Evolutionary conservation across 495 filamentous ascomycete genomes (phyloP), one percentile per base, ranked within the genome.

Genomic region (Podospora pseudocomata): DNA sequence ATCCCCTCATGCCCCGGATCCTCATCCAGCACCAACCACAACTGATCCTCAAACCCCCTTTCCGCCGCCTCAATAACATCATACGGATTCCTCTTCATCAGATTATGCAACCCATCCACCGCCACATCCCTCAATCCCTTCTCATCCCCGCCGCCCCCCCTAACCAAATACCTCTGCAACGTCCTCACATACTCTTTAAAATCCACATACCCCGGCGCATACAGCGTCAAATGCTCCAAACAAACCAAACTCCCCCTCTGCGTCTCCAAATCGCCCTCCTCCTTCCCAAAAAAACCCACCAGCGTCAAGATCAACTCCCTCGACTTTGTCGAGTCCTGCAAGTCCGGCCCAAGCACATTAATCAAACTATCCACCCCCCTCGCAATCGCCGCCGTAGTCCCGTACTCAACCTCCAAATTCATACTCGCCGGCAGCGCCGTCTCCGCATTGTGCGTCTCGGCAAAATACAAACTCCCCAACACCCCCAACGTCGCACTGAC

Each of bases 351-450:
- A 7, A 99, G 86, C 18, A 98, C 95, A 72, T 97, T 97, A 79
- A 99, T 92, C 6, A 97, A 81, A 32, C 94, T 93, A 75, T 99
- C 94, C n/a, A 97, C 88, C 69, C 93, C 92, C 66, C 92, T 87
- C 64, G 91, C 91, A 63, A 98, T 89, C 0, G 94, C 90, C 13
- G 91, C 89, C 2, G 90, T 86, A 1, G 93, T 92, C 23, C 93
- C 87, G 63, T 91, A 82, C 66, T 92, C 91, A 68, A 96, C 82
- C 76, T 97, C 94, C 55, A 94, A 81, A 76, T 97, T 98, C 65
- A 95, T 97, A 9, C 91, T 91, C 20, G 91, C 88, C 56, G 90
- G 79, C 5, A 90, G 88, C 26, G 86, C 80, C n/a, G 90, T 85
- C 71, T 97, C 94, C 57, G 90, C 85, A 70, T 96, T 93, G 77